Conservation (phyloP, 257 asterid genomes). For the Euphrasia confusa region DNA sequence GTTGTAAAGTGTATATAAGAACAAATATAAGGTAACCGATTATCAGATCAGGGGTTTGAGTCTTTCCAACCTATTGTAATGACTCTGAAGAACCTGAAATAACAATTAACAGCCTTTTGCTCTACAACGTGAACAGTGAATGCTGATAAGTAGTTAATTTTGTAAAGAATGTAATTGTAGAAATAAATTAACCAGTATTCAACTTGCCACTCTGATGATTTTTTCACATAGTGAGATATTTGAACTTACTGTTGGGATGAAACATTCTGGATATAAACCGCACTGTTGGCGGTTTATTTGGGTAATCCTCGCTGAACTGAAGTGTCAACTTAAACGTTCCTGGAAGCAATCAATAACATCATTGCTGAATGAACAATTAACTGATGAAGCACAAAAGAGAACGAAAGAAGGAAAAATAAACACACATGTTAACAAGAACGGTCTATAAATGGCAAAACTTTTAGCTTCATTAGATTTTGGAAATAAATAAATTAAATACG, state of each 20-base stretch:
- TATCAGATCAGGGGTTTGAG: no score
- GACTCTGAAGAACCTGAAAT: no score
- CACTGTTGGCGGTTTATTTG: conserved; percentile 93
- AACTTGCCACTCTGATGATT: not conserved
- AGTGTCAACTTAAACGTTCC: conserved; percentile 95
- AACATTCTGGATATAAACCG: conserved; percentile 93
- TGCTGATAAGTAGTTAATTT: no score
- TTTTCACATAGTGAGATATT: not conserved
- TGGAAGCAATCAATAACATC: conserved; percentile 23
- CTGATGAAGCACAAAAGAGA: not conserved
- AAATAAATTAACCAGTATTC: not conserved
- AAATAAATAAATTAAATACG: not conserved
- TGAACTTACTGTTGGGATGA: conserved; percentile 89
- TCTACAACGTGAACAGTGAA: no score
- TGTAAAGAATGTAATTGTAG: conserved; percentile 1
- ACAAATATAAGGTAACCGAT: no score
- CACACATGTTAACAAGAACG: not conserved
- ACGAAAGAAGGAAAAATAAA: not conserved
- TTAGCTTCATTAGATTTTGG: not conserved
- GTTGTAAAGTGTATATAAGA: no score
- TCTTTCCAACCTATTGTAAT: no score
- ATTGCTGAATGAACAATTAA: conserved; percentile 2
- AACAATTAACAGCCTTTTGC: no score
- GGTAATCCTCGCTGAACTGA: conserved; percentile 87
- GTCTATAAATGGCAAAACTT: not conserved